phyloP scores from a whole-genome alignment of 805 yeast genomes.

The Grigorovia jiainica region DNA sequence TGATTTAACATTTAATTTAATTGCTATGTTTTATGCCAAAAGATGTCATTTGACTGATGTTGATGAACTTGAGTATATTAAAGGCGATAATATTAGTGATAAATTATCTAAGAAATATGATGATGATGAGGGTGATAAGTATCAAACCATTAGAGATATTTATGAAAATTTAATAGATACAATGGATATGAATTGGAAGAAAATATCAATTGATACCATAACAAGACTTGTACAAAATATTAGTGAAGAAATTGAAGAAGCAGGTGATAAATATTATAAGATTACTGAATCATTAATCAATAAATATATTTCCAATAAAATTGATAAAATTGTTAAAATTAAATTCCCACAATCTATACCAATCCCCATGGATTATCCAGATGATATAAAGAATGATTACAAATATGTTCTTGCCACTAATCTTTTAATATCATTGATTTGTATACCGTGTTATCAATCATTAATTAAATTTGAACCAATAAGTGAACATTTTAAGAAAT shows the following conservation, averaged over 20 bases:
- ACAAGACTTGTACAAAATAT: constrained; percentile 24
- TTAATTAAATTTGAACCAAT: constrained; percentile 15
- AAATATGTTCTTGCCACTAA: constrained; percentile 30
- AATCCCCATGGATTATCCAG: constrained; percentile 23
- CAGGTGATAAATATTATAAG: constrained; percentile 38
- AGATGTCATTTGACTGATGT: constrained; percentile 1
- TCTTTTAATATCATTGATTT: constrained; percentile 39
- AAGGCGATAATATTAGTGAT: not conserved
- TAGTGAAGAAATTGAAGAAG: constrained; percentile 35
- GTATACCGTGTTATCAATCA: constrained; percentile 32
- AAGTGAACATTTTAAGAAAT: constrained; percentile 24
- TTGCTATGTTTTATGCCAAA: constrained; percentile 15
- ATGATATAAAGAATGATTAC: constrained; percentile 29
- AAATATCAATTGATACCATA: constrained; percentile 14
- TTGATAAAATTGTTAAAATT: constrained; percentile 25
- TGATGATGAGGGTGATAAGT: constrained; percentile 13
- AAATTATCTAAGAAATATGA: not conserved
- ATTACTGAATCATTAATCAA: constrained; percentile 33
- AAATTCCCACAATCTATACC: constrained; percentile 33
- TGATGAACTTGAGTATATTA: constrained; percentile 17
- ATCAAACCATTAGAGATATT: constrained; percentile 24
- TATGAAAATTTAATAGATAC: constrained; percentile 26
- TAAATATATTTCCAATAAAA: constrained; percentile 32
- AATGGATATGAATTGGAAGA: constrained; percentile 20
- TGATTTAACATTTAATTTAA: constrained; percentile 21